Evolutionary conservation across 2,329 filamentous ascomycete genomes (phyloP), one percentile per base, ranked within the genome.

Genomic region (Helminthosporium solani): DNA sequence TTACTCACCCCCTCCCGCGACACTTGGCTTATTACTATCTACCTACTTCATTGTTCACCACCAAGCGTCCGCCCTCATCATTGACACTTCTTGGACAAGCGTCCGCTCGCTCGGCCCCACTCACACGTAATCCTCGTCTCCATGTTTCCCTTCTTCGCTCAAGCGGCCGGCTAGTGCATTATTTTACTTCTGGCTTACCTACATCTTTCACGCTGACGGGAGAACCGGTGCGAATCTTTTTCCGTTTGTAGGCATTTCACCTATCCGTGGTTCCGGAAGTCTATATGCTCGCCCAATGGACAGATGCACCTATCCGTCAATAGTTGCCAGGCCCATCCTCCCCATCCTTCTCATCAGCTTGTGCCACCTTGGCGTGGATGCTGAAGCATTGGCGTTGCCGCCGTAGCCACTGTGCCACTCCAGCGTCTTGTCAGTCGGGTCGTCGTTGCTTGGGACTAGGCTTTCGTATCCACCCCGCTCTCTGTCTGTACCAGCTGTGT

Each of bases 161-260:
- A 18, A 47, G 43, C 46, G 53, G 61, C 58, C 62, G 61, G 61
- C 62, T 58, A 61, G 60, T 25, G 58, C 61, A 56, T 46, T 46
- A 54, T 49, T 54, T 46, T 44, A 42, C 33, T 58, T 66, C 65
- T 66, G 68, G 64, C 63, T 68, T 68, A 69, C 63, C 25, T 19
- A 46, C 48, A 56, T 61, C 40, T 53, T 47, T 57, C 63, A 63
- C 51, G 52, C 57, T 57, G 56, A 61, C 56, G 60, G 56, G 45
- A 58, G n/a, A 14, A 21, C 19, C 18, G 19, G 9, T 18, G 19
- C 19, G 35, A 23, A 6, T 38, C 35, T 38, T 20, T 42, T 38
- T 27, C 40, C 34, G 18, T 40, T 34, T 42, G 27, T 34, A 21
- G 33, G 23, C 25, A 2, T 7, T 25, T 34, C 19, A 37, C 31